Evolutionary conservation across 208 protist species (phyloP), one percentile per base, ranked within the genome.

Genomic region (Wallacemonas rigidus): DNA sequence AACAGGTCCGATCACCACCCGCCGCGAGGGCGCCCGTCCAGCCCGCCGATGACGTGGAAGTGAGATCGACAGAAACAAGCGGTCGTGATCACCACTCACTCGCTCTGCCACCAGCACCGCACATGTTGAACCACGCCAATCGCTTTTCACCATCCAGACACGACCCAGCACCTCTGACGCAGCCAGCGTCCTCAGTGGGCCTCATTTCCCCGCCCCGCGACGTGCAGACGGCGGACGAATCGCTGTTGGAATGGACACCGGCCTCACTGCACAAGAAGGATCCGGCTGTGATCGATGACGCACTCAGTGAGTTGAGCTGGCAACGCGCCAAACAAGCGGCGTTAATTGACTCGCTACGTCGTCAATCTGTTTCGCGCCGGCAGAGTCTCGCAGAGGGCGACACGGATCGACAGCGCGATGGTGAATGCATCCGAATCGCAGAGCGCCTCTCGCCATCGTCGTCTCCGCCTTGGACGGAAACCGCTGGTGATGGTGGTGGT

Each of bases 281-380:
- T 0, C 26, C 26, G 26, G 26, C 26, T 26, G 26, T 26, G 26
- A 26, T 26, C 26, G 26, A 57, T 8, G 53, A 57, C 7, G 57
- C n/a, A 39, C 39, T 53, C n/a, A 44, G 50, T 9, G 48, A 56
- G 36, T 17, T 57, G 47, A 3, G 15, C 36, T 57, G 63, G 63
- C 63, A 57, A 36, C 44, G 63, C 12, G 63, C 63, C 26, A 69
- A 57, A 48, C 63, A 69, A 26, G 63, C 44, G 26, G 63, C 38
- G 1, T 3, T 41, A 3, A 40, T 57, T 38, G 54, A 41, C 40
- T 14, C 8, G 14, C 15, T 65, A 4, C 60, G 60, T 15, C 60
- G 60, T 35, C 14, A 57, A 9, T 57, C 48, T 5, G 36, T 51
- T 9, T 57, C 50, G 3, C 63, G 50, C 3, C 63, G 50, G 2